Percentiles rank a stretch among this genome's conserved stretches.
Evolutionary conservation across 257 asterid genomes (phyloP).

Genomic region (Cordia subcordata): DNA sequence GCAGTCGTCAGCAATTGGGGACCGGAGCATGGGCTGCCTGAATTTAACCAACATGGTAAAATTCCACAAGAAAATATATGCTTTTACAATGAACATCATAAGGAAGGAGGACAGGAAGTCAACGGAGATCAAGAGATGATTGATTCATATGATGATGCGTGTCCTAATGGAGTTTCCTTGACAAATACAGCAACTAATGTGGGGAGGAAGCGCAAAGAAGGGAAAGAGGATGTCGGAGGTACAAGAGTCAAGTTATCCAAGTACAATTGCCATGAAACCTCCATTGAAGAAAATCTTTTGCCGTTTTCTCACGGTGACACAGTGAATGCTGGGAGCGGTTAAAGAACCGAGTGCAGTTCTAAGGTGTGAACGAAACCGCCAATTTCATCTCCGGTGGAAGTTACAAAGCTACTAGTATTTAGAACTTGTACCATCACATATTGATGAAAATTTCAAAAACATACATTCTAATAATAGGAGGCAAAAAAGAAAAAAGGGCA

Average conservation of each 20-base stretch:
- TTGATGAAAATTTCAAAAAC: no score
- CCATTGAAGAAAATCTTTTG: slow-evolving; percentile 15
- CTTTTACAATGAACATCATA: background rate
- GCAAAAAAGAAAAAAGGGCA: no score
- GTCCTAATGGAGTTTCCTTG: slow-evolving; percentile 18
- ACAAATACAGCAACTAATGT: slow-evolving; percentile 11
- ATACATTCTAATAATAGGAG: no score
- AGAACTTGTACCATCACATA: no score
- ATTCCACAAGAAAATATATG: slow-evolving; percentile 6
- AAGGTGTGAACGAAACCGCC: no score
- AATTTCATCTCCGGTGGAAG: no score
- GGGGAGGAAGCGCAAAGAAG: slow-evolving; percentile 58
- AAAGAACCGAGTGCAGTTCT: background rate
- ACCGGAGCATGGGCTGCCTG: slow-evolving; percentile 19
- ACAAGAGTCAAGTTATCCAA: slow-evolving; percentile 38
- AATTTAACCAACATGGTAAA: slow-evolving; percentile 5
- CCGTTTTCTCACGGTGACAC: slow-evolving; percentile 16
- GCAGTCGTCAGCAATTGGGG: slow-evolving; percentile 20
- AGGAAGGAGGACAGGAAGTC: no score
- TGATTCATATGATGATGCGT: slow-evolving; percentile 10
- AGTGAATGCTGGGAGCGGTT: slow-evolving; percentile 13
- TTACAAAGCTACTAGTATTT: no score
- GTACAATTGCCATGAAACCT: slow-evolving; percentile 26
- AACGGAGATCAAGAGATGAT: slow-evolving; percentile 38
- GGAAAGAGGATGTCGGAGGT: slow-evolving; percentile 25